Evolutionary conservation across 768 basidiomycete genomes (phyloP), one percentile per base, ranked within the genome.

Genomic region (Tulasnella sp.): DNA sequence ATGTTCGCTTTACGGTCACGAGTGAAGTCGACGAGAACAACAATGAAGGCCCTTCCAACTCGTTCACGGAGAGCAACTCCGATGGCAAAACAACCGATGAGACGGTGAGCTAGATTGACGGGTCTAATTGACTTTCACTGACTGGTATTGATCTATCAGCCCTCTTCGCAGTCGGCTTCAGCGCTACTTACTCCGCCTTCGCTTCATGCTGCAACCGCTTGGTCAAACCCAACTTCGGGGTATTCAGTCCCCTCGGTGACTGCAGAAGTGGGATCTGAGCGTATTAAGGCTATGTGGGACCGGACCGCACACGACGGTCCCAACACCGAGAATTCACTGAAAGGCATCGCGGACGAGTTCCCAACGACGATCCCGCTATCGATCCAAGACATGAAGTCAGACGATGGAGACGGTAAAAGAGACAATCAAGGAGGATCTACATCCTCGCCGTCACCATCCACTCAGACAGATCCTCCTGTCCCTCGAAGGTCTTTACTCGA

Each of bases 351-450:
- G 26, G 88, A 91, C 67, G 91, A 93, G 67, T 74, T 89, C 58
- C 84, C 85, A 29, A 76, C 83, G 8, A 49, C 64, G 23, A 74
- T 92, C 29, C 88, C 88, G 10, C 87, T 87, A 70, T 84, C 85
- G 4, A 69, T 91, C 32, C 88, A 86, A 67, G 89, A 92, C 58
- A 84, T 89, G 53, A 91, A 90, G 68, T 86, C 87, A 10, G 88
- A 90, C 68, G 87, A 86, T 65, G 88, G 86, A 19, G 84, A 82
- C 51, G 41, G 27, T 8, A 56, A 56, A 26, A 7, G 17, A 27
- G 42, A 56, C 24, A 15, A 7, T 38, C 34, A 15, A n/a, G 17
- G 29, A 44, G 43, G 29, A 21, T 15, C 41, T 11, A 3, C 43
- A 26, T 38, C 42, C 44, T 21, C 55, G 15, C n/a, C 45, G 26